Percentiles rank a stretch among this genome's conserved stretches.
These are phyloP conservation scores for Endoconidiophora polonica DNA, from an alignment of 2,329 filamentous ascomycete genomes.

Conservation along the genomic window DNA sequence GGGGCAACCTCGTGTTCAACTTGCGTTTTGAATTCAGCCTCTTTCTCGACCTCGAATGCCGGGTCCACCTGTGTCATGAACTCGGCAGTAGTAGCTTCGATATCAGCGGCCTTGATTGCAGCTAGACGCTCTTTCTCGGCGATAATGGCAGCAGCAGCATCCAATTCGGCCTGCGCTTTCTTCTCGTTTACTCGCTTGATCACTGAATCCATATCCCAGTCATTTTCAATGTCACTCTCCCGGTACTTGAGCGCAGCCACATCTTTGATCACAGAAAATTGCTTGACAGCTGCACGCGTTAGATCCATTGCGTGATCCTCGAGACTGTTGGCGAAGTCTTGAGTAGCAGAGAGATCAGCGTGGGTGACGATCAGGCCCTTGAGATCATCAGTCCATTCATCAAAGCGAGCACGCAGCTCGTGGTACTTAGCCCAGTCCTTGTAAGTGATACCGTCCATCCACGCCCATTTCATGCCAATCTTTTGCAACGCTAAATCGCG, in stretches of 20 bases:
- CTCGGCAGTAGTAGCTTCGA: constrained; percentile 16
- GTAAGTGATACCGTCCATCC: constrained; percentile 89
- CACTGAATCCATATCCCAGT: constrained; percentile 57
- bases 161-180: constrained; percentile 18
- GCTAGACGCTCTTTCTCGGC: constrained; percentile 12
- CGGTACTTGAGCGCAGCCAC: constrained; percentile 72
- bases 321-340: constrained; percentile 48
- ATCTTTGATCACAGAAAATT: constrained; percentile 66
- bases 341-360: constrained; percentile 50
- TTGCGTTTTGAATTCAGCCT: too few relatives aligned
- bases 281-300: constrained; percentile 62
- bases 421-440: constrained; percentile 96
- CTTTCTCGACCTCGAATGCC: background rate
- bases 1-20: too few relatives aligned
- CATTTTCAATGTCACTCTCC: constrained; percentile 54
- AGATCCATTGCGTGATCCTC: constrained; percentile 67
- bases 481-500: constrained; percentile 74
- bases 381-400: constrained; percentile 71
- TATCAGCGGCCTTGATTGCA: background rate
- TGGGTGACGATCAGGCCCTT: constrained; percentile 60
- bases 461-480: constrained; percentile 88
- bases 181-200: constrained; percentile 36
- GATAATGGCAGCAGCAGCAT: constrained; percentile 13
- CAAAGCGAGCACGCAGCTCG: constrained; percentile 64
- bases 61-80: constrained; percentile 16